phyloP scores from a whole-genome alignment of 148 eudicot genomes.

The Fallopia convolvulus region DNA sequence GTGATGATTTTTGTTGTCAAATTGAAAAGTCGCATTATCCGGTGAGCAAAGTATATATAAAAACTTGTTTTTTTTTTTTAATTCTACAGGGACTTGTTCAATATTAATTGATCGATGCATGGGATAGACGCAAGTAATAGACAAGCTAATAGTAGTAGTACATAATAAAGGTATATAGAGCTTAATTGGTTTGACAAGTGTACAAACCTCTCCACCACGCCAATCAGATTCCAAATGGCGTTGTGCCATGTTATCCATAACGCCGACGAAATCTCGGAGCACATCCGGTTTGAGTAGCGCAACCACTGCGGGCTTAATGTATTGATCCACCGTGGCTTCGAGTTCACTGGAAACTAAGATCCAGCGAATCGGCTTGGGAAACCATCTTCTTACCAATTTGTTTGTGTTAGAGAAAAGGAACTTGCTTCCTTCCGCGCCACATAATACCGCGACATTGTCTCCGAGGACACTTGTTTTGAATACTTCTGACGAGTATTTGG shows the following conservation, averaged over 20 bases:
- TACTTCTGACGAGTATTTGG: constrained; percentile 20
- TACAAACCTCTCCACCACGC: constrained; percentile 12
- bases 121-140: too few species aligned
- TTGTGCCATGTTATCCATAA: constrained; percentile 56
- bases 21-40: too few species aligned
- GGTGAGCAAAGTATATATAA: too few species aligned
- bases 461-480: constrained; percentile 24
- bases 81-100: too few species aligned
- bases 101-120: too few species aligned
- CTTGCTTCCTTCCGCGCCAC: constrained; percentile 43
- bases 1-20: too few species aligned
- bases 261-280: constrained; percentile 39
- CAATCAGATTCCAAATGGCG: constrained; percentile 51
- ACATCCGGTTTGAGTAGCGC: constrained; percentile 59
- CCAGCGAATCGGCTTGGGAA: constrained; percentile 21
- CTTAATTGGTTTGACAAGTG: too few species aligned
- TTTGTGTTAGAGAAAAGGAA: constrained; percentile 24
- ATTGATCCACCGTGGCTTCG: too few species aligned
- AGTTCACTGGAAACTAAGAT: constrained; percentile 23
- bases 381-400: constrained; percentile 26
- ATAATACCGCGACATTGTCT: constrained; percentile 21
- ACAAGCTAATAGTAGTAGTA: too few species aligned
- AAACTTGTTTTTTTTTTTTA: too few species aligned
- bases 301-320: constrained; percentile 53
- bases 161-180: too few species aligned